phyloP scores from a whole-genome alignment of 2,329 filamentous ascomycete species.

The Penicillium sp. region DNA sequence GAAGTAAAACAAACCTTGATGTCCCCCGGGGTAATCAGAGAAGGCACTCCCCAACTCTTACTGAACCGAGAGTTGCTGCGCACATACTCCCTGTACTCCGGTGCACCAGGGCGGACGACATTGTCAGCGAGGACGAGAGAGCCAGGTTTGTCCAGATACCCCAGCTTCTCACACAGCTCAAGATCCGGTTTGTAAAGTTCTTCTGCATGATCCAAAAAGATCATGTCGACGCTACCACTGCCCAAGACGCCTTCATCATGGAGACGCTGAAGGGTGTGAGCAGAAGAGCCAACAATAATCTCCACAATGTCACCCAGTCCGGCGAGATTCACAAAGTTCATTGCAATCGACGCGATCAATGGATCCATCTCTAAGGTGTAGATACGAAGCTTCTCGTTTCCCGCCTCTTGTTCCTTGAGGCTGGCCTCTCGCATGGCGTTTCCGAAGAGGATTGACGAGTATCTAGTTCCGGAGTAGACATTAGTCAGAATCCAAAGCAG shows the following conservation, averaged over 20 bases:
- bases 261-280: conserved; percentile 27
- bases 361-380: conserved; percentile 36
- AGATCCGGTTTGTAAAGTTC: conserved; percentile 35
- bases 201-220: conserved; percentile 38
- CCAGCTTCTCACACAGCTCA: conserved; percentile 30
- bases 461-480: conserved; percentile 15
- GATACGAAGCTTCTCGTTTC: conserved; percentile 22
- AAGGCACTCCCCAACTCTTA: background rate
- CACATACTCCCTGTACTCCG: conserved; percentile 40
- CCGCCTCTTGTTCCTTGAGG: background rate
- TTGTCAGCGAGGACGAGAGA: conserved; percentile 37
- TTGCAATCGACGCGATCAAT: conserved; percentile 26
- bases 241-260: conserved; percentile 23
- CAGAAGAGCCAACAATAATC: conserved; percentile 31
- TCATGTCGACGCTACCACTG: conserved; percentile 27
- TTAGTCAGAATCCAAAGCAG: background rate
- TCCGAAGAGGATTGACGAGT: conserved; percentile 33
- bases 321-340: conserved; percentile 31
- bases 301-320: conserved; percentile 30
- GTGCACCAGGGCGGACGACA: conserved; percentile 37
- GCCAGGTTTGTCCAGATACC: conserved; percentile 27
- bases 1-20: background rate
- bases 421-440: conserved; percentile 21
- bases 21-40: conserved; percentile 5
- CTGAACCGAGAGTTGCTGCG: background rate